Evolutionary conservation across 2,329 filamentous ascomycete genomes (phyloP).

Genomic region (Neodidymelliopsis sp.): DNA sequence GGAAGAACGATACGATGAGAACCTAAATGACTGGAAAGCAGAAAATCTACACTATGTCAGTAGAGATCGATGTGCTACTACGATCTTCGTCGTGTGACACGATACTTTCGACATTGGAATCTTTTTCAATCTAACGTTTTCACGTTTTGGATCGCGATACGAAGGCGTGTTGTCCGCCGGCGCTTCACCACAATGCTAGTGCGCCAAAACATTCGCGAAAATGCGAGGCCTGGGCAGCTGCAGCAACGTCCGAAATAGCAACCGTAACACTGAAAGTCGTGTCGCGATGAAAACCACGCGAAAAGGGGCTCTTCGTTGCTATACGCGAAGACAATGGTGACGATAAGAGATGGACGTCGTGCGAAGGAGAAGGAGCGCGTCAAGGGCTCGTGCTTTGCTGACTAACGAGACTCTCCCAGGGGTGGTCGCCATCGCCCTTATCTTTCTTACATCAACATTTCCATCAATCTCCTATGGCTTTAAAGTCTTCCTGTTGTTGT

Average conservation of each 20-base stretch:
- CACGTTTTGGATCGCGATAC: background rate
- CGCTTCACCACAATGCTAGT: background rate
- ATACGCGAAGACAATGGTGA: background rate
- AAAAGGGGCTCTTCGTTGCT: background rate
- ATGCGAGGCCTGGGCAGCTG: background rate
- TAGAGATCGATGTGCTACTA: too few species aligned
- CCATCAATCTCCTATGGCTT: too few species aligned
- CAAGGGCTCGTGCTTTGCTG: background rate
- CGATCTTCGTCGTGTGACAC: background rate
- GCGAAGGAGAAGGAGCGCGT: background rate
- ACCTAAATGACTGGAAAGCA: background rate
- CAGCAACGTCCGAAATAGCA: background rate
- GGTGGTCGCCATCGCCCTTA: background rate
- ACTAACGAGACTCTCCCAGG: background rate
- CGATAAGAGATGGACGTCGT: background rate
- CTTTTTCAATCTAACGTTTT: background rate
- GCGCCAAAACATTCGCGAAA: background rate
- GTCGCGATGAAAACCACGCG: background rate
- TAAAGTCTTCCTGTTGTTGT: too few species aligned
- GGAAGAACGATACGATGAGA: constrained; percentile 4
- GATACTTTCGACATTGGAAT: background rate
- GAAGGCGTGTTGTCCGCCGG: background rate
- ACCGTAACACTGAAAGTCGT: background rate
- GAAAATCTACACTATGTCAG: too few species aligned
- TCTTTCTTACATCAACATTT: background rate